Conservation (phyloP, 495 filamentous ascomycete species). For the Glarea lozoyensis region DNA sequence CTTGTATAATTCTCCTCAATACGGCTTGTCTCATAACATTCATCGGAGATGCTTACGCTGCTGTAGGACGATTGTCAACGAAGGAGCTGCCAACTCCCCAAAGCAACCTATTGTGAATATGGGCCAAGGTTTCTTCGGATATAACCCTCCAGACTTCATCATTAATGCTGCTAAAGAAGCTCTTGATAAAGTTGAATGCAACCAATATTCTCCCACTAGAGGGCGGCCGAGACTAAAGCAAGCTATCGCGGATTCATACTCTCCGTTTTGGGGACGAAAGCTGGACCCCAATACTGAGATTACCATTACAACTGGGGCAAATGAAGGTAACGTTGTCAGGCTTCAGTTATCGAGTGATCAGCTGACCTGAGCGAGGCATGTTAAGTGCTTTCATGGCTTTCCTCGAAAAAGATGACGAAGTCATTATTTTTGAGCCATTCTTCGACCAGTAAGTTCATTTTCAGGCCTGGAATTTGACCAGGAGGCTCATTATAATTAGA, state of each 20-base stretch:
- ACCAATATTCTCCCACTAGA: conserved; percentile 95
- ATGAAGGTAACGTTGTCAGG: too few species aligned
- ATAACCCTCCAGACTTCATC: conserved; percentile 91
- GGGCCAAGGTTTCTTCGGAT: conserved; percentile 97
- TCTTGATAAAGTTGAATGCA: conserved; percentile 90
- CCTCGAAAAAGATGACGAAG: conserved; percentile 88
- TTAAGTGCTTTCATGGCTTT: conserved; percentile 96
- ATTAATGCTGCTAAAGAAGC: conserved; percentile 84
- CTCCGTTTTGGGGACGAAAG: conserved; percentile 68
- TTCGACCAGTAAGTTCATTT: conserved; percentile 85
- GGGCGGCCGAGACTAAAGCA: conserved; percentile 84
- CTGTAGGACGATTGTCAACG: conserved; percentile 92
- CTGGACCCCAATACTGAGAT: conserved; percentile 87
- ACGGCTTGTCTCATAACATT: too few species aligned
- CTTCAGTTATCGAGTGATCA: too few species aligned
- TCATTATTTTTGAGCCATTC: conserved; percentile 97
- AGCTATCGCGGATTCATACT: conserved; percentile 84
- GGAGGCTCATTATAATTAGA: conserved; percentile 31
- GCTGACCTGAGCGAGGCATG: conserved; percentile 38
- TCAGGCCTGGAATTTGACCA: too few species aligned
- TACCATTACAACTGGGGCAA: conserved; percentile 91
- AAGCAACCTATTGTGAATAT: conserved; percentile 90
- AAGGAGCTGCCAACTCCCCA: conserved; percentile 73
- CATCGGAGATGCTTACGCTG: too few species aligned
- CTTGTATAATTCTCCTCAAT: too few species aligned